A percentile compares a stretch with the other conserved stretches of the same genome.
Conservation (phyloP, 306 rosid species). For the Albizia julibrissin region DNA sequence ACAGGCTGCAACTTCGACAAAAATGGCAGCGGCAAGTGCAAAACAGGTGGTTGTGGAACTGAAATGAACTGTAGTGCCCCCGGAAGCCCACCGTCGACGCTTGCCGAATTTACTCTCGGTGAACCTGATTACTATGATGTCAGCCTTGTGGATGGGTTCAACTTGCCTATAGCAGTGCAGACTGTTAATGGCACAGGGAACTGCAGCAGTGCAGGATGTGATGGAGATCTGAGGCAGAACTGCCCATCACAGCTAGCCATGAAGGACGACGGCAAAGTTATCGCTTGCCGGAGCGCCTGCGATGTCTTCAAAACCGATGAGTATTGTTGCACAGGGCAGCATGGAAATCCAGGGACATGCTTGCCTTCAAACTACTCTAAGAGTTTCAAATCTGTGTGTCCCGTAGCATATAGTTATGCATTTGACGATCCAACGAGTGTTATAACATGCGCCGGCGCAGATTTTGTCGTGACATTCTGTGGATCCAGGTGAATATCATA, state of each 20-base stretch:
- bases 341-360: slow-evolving; percentile 48
- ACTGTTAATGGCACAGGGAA: slow-evolving; percentile 58
- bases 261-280: slow-evolving; percentile 42
- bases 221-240: slow-evolving; percentile 57
- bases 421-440: slow-evolving; percentile 55
- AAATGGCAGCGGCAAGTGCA: slow-evolving; percentile 55
- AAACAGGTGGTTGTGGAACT: slow-evolving; percentile 60
- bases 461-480: slow-evolving; percentile 54
- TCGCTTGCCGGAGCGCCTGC: slow-evolving; percentile 61
- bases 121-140: slow-evolving; percentile 56
- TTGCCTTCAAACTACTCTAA: slow-evolving; percentile 56
- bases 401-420: slow-evolving; percentile 60
- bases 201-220: slow-evolving; percentile 60
- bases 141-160: slow-evolving; percentile 73
- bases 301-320: slow-evolving; percentile 52
- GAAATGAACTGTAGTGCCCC: slow-evolving; percentile 54
- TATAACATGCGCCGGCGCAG: slow-evolving; percentile 54
- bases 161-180: slow-evolving; percentile 56
- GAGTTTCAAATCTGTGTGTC: slow-evolving; percentile 59
- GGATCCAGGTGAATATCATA: slow-evolving; percentile 46
- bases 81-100: slow-evolving; percentile 49
- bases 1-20: slow-evolving; percentile 66
- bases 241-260: slow-evolving; percentile 49
- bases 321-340: slow-evolving; percentile 64
- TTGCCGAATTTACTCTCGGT: slow-evolving; percentile 60